Evolutionary conservation across 805 yeast genomes (phyloP), one percentile per base, ranked within the genome.

Genomic region (Debaryomyces maramus): DNA sequence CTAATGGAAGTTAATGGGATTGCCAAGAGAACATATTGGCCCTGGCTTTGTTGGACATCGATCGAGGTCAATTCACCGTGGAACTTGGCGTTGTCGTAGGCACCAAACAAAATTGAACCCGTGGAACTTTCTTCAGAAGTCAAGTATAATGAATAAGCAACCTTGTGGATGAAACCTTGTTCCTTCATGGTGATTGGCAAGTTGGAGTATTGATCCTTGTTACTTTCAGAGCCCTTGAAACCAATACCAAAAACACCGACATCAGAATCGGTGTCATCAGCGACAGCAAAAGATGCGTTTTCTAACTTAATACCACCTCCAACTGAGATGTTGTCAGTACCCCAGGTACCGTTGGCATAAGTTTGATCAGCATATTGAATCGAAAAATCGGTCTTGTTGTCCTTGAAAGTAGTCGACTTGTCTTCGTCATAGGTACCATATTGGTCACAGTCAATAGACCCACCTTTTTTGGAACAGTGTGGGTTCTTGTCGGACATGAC

Each of bases 151-250:
- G 71, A 65, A 51, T 68, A 69, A 21, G 66, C 65, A 31, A 47
- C 47, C 43, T 60, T 64, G 26, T 62, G 47, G 47, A 65, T 67
- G 37, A 47, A 41, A 5, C 75, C 74, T 36, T 56, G 55, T 3
- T 51, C 40, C 41, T 60, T 60, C 53, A 70, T 55, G 14, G 54
- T 51, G 21, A 46, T 43, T 4, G 75, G 75, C 20, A 67, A 46
- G 43, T 67, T 69, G 38, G 51, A 48, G 45, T 69, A 69, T 24
- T 24, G 28, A 6, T 20, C 20, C 6, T 33, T 26, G 1, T 90
- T 83, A 3, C 78, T 68, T 60, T 89, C 95, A 39, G 85, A 70
- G 8, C 80, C 85, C 3, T 76, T 63, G 24, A 37, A 44, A 13
- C 61, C 63, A 29, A 58, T 56, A 10, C 63, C 63, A 8, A 56